Evolutionary conservation across 306 rosid genomes (phyloP).

Genomic region (Prunus campanulata): DNA sequence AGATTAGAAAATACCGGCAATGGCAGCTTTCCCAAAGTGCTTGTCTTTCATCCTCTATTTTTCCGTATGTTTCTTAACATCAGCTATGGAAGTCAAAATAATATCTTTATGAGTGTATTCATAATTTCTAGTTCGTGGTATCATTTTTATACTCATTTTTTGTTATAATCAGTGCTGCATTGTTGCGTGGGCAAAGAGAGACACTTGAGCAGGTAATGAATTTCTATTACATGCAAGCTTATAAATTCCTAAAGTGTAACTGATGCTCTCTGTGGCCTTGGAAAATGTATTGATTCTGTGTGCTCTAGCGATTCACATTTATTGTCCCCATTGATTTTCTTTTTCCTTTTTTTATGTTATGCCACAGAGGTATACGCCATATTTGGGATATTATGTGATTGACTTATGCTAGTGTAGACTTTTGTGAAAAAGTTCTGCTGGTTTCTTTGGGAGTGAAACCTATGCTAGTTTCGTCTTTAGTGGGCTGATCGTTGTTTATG

Average conservation of each 20-base stretch:
- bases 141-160: slow-evolving; percentile 14
- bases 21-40: slow-evolving; percentile 97
- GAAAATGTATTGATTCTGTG: neutral
- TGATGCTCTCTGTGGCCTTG: neutral
- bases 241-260: neutral
- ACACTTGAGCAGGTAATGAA: slow-evolving; percentile 69
- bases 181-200: slow-evolving; percentile 86
- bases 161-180: slow-evolving; percentile 56
- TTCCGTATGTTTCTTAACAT: slow-evolving; percentile 69
- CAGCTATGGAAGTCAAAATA: slow-evolving; percentile 24
- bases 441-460: neutral
- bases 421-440: neutral
- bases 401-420: neutral
- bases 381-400: neutral
- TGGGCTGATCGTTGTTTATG: neutral
- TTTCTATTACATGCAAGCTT: slow-evolving; percentile 26
- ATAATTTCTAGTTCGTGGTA: slow-evolving; percentile 12
- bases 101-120: slow-evolving; percentile 4
- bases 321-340: neutral
- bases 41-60: slow-evolving; percentile 67
- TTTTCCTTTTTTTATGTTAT: neutral
- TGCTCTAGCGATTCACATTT: neutral
- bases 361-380: neutral
- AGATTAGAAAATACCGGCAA: slow-evolving; percentile 89
- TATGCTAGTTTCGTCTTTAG: neutral